Evolutionary conservation across 1,284 basidiomycete species (phyloP), one percentile per base, ranked within the genome.

Genomic region (Ceratobasidium sp.): DNA sequence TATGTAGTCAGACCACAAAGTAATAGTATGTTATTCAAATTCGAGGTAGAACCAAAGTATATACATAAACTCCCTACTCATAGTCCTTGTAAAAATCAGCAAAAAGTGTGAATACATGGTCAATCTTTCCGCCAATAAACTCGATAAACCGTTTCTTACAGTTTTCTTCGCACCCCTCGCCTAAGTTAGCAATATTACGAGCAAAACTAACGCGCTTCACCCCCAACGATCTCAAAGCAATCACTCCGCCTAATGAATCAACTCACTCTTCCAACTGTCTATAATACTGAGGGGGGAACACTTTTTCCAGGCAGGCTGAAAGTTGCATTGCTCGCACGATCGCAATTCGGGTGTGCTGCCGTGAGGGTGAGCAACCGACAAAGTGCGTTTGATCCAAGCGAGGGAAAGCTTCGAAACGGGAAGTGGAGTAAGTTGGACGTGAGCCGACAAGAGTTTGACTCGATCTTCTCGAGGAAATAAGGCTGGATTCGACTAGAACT

Each of bases 381-480:
- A 22, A 36, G 41, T 15, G 41, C n/a, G 27, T 11, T 63, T 17
- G 22, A 63, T 7, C 60, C 60, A 63, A 41, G 8, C 44, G 2
- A 63, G 36, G 6, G 33, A 22, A 41, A 63, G 19, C 24, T 6
- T 51, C 14, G 60, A 45, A 11, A 45, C 6, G 2, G 60, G 60
- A 19, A 63, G n/a, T 15, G 60, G 60, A 24, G 60, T 45, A 27
- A 63, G 60, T 22, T 31, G 41, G 17, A 63, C 60, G 14, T 45
- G 36, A 44, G 60, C 60, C 47, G 41, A 36, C 41, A 63, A 45
- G 2, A 63, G 41, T 15, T 22, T 45, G 24, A 63, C 33, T 45
- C 60, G 60, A 44, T 63, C 60, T 45, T 63, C 60, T 44, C 60
- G 60, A 22, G 60, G 27, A 36, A 63, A 45, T 24, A 36, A 14